Evolutionary conservation across 176 grass and related monocot genomes (phyloP), one percentile per base, ranked within the genome.

Genomic region (Leersia perrieri): DNA sequence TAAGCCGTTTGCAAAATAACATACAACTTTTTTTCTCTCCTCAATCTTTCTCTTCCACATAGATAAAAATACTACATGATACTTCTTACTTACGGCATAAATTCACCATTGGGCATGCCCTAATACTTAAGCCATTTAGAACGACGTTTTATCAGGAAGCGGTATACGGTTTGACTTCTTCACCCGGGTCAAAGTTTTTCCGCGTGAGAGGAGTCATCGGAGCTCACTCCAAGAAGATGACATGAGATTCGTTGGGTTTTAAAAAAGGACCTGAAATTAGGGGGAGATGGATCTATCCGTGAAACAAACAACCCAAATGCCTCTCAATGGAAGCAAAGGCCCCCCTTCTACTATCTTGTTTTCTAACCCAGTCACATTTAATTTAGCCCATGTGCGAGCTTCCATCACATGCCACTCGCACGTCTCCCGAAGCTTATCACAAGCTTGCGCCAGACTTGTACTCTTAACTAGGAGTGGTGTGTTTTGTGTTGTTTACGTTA

Each of bases 271-370:
- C 72, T 10, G 80, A 87, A 64, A 88, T 83, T 9, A 15, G 9
- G 71, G 67, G 70, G 22, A 29, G 23, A n/a, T 12, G 66, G 80
- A 77, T 78, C 66, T 55, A 80, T 61, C 9, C n/a, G 25, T 25
- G 53, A 58, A 4, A 58, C 49, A 53, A 25, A 25, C 53, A 25
- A 25, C 53, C 45, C 53, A 4, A 27, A 31, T 84, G 49, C 51
- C 87, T 76, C 77, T 11, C 39, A 70, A 33, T 34, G 14, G 63
- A 85, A 80, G 87, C 76, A 80, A 88, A 83, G 74, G 80, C 67
- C 32, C 47, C 47, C 47, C 1, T 8, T 2, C 58, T 44, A 78
- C 33, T 74, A 42, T 68, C 34, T 72, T 72, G 63, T 75, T 58
- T 23, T 57, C 41, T 34, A 79, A n/a, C 23, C 45, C 80, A 38